phyloP scores from a whole-genome alignment of 495 filamentous ascomycete genomes.

The Penicillium samsonianum region DNA sequence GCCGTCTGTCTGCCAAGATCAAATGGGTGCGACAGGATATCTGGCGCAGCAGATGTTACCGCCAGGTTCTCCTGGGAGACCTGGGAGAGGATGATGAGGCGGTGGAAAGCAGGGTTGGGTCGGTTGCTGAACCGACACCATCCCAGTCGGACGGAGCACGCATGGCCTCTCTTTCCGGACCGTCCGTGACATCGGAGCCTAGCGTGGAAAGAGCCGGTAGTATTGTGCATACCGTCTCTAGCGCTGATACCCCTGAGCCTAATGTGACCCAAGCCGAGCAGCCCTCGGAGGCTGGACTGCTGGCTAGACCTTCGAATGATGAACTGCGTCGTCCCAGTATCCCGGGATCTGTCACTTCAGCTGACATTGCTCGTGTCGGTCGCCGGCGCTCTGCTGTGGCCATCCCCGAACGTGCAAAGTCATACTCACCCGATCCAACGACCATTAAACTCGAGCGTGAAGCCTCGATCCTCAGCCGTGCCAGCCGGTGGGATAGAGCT shows the following conservation, averaged over 20 bases:
- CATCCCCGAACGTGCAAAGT: slow-evolving; percentile 33
- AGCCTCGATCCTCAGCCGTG: slow-evolving; percentile 42
- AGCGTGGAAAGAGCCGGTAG: slow-evolving; percentile 22
- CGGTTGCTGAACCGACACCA: slow-evolving; percentile 21
- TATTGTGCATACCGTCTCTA: slow-evolving; percentile 23
- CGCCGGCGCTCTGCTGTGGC: slow-evolving; percentile 34
- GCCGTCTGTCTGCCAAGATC: slow-evolving; percentile 80
- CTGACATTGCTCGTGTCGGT: slow-evolving; percentile 30
- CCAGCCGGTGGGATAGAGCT: slow-evolving; percentile 39
- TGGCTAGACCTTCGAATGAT: slow-evolving; percentile 25
- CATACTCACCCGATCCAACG: slow-evolving; percentile 26
- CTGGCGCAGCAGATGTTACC: slow-evolving; percentile 88
- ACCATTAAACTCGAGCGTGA: slow-evolving; percentile 38
- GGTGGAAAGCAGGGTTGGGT: slow-evolving; percentile 14
- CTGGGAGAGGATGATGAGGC: slow-evolving; percentile 68
- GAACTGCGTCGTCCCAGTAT: slow-evolving; percentile 42
- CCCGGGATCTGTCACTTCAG: slow-evolving; percentile 36
- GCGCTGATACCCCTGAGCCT: slow-evolving; percentile 21
- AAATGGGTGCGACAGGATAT: slow-evolving; percentile 94
- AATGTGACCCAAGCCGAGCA: slow-evolving; percentile 8
- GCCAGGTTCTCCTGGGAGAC: slow-evolving; percentile 82
- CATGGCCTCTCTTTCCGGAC: slow-evolving; percentile 26
- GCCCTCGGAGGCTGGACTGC: slow-evolving; percentile 17
- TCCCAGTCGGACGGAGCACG: slow-evolving; percentile 15
- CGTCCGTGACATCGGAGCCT: slow-evolving; percentile 23